These are phyloP conservation scores for Tranzscheliella williamsii DNA, from an alignment of 1,284 basidiomycete genomes.

Conservation along the genomic window DNA sequence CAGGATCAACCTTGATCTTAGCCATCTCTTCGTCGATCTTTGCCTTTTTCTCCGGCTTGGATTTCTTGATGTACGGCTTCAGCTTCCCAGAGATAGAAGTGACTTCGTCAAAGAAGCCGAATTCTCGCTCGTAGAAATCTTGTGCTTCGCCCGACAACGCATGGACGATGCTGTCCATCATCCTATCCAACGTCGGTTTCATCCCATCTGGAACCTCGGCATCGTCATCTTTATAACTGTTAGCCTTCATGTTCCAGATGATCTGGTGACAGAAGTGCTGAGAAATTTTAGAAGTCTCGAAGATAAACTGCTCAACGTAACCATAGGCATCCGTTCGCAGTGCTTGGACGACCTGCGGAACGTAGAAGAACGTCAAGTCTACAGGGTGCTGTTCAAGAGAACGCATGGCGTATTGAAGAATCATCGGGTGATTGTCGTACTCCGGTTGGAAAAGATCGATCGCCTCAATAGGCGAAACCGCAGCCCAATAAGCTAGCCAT, in stretches of 20 bases:
- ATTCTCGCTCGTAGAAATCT: slow-evolving; percentile 91
- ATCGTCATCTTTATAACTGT: slow-evolving; percentile 86
- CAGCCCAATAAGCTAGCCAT: slow-evolving; percentile 84
- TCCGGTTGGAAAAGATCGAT: slow-evolving; percentile 54
- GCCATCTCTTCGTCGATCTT: slow-evolving; percentile 99
- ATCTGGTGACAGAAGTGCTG: slow-evolving; percentile 99
- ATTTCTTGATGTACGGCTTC: slow-evolving; percentile 93
- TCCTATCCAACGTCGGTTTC: slow-evolving; percentile 88
- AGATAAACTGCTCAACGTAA: slow-evolving; percentile 93
- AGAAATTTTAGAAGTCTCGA: slow-evolving; percentile 95
- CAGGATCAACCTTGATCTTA: slow-evolving; percentile 86
- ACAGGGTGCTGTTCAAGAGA: slow-evolving; percentile 94
- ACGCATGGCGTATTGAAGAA: slow-evolving; percentile 95
- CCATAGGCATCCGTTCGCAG: slow-evolving; percentile 76
- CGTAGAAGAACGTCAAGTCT: slow-evolving; percentile 96
- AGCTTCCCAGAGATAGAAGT: slow-evolving; percentile 97
- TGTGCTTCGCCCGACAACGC: slow-evolving; percentile 88
- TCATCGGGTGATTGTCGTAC: slow-evolving; percentile 73
- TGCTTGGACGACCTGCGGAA: slow-evolving; percentile 97
- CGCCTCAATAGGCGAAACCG: slow-evolving; percentile 76
- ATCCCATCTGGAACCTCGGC: slow-evolving; percentile 78
- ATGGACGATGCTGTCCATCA: slow-evolving; percentile 79
- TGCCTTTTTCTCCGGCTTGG: slow-evolving; percentile 97
- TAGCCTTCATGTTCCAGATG: slow-evolving; percentile 99
- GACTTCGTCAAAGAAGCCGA: slow-evolving; percentile 92